Conservation (phyloP, 176 grass and related monocot species). For the Chrysopogon serrulatus region DNA sequence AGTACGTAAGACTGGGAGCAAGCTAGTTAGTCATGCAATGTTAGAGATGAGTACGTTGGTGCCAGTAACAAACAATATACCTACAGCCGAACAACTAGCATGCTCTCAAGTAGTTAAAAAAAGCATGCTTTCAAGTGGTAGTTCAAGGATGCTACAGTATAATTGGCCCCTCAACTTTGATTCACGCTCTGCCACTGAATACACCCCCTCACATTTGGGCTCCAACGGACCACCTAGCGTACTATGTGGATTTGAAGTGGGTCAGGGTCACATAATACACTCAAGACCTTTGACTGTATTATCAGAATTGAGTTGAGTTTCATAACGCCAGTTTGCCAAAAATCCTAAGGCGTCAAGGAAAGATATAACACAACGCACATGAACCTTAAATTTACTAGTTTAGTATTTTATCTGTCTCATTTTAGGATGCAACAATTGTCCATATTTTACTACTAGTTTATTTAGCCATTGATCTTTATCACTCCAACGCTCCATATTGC, state of each 20-base stretch:
- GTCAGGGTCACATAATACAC: neutral
- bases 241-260: neutral
- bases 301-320: neutral
- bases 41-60: too few species aligned
- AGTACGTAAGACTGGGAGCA: too few species aligned
- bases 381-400: neutral
- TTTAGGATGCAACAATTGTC: neutral
- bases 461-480: constrained; percentile 7
- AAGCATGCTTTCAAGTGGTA: too few species aligned
- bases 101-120: too few species aligned
- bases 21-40: too few species aligned
- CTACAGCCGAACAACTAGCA: too few species aligned
- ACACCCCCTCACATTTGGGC: neutral
- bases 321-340: neutral
- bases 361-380: neutral
- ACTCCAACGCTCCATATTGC: neutral
- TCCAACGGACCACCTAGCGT: neutral
- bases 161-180: too few species aligned
- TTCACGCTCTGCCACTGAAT: too few species aligned
- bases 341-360: neutral
- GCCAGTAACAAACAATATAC: too few species aligned
- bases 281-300: neutral
- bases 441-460: neutral
- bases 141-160: too few species aligned
- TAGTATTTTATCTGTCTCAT: neutral